Conservation (phyloP, 2,329 filamentous ascomycete species). For the Tolypocladium album region DNA sequence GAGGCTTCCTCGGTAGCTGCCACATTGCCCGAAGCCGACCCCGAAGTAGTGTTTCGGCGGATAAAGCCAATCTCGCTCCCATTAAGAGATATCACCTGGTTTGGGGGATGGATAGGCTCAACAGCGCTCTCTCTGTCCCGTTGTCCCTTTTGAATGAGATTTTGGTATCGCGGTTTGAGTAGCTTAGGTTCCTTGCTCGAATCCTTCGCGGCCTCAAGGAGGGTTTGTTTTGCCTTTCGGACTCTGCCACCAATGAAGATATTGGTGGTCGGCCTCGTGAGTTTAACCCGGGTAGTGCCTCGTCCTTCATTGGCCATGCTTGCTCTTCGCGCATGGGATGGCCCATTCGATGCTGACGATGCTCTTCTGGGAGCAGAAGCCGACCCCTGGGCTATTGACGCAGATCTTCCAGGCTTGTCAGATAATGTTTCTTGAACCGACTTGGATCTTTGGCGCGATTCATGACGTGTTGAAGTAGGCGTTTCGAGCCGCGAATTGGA, state of each 20-base stretch:
- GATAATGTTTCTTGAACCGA: not conserved
- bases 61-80: not conserved
- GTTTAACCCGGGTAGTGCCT: not conserved
- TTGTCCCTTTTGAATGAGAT: conserved; percentile 29
- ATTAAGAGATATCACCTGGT: conserved; percentile 17
- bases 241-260: conserved; percentile 34
- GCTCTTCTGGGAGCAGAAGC: not conserved
- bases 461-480: not conserved
- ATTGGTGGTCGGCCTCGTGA: conserved; percentile 17
- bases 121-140: conserved; percentile 31
- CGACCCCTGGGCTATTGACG: not conserved
- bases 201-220: conserved; percentile 30
- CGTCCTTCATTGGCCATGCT: not conserved
- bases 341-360: not conserved
- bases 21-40: no score
- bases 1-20: not conserved
- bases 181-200: conserved; percentile 26
- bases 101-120: conserved; percentile 23
- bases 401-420: not conserved
- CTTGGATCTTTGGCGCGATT: not conserved
- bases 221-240: conserved; percentile 20
- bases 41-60: not conserved
- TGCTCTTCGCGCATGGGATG: not conserved
- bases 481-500: not conserved
- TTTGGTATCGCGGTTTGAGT: conserved; percentile 24